Evolutionary conservation across 2,329 filamentous ascomycete genomes (phyloP), one percentile per base, ranked within the genome.

Genomic region (Paraphoma sp.): DNA sequence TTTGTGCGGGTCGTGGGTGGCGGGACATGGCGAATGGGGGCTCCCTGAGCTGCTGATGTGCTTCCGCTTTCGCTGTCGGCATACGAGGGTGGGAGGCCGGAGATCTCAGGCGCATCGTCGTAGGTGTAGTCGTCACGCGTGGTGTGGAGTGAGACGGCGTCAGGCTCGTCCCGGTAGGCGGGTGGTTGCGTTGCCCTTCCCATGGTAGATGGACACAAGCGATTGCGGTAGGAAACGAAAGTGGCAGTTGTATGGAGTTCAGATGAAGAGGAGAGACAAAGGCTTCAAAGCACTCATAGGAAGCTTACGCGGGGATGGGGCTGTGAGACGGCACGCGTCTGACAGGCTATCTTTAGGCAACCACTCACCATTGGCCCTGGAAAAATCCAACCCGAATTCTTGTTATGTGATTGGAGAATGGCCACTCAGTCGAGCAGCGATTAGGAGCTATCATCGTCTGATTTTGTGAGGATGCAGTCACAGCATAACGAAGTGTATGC

Each of bases 91-190:
- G 75, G 76, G 0, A 72, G 57, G 9, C 59, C 68, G 10, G 54
- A 62, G 23, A 69, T 65, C 23, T 75, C 71, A n/a, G 72, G 71
- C 1, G 71, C 72, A 55, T 78, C 76, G 45, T 73, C 68, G 55
- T 78, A 76, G 10, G 60, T 55, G 57, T 77, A 77, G 52, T 74
- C 74, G 44, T 73, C 72, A 16, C 71, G 76, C 8, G 73, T 76
- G 11, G 76, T 78, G 53, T 76, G 75, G 5, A 78, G 68, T 2
- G 75, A 77, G 1, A 77, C 66, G 8, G 76, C 70, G 43, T 78
- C 75, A 0, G 71, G 71, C 49, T 77, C 75, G 58, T 78, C 75
- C 42, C 72, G 67, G 50, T 76, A 78, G 53, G 56, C 31, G 57
- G 54, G 17, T 18, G 63, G 53, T 16, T 48, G 60, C 11, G 64